Evolutionary conservation across 1,284 basidiomycete genomes (phyloP).

Genomic region (Cutaneotrichosporon curvatum): DNA sequence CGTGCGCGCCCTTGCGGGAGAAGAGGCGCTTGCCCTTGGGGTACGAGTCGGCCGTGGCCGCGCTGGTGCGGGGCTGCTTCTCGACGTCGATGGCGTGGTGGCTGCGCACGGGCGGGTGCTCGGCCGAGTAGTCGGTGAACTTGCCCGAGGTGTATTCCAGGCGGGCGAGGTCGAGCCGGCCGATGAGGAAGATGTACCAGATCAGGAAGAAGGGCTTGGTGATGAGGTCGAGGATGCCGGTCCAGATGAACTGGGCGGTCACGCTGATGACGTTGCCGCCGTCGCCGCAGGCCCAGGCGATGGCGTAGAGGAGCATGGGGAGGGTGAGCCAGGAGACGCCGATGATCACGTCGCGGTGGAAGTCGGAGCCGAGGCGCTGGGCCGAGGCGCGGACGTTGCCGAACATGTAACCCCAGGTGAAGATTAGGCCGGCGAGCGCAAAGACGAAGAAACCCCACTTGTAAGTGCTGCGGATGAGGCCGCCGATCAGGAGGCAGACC

Average conservation of each 20-base stretch:
- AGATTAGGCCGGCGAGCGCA: constrained; percentile 50
- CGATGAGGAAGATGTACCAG: constrained; percentile 21
- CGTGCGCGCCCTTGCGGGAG: constrained; percentile 4
- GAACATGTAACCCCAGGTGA: constrained; percentile 50
- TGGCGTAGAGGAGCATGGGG: constrained; percentile 53
- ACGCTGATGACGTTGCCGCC: constrained; percentile 45
- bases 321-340: constrained; percentile 41
- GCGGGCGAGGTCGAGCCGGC: constrained; percentile 29
- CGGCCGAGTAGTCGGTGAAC: constrained; percentile 6
- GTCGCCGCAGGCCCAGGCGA: constrained; percentile 47
- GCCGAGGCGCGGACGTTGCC: constrained; percentile 34
- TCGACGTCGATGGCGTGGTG: constrained; percentile 5
- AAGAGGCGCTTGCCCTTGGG: constrained; percentile 21
- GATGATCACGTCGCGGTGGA: constrained; percentile 44
- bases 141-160: constrained; percentile 26
- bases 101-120: background rate
- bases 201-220: constrained; percentile 47
- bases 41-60: background rate
- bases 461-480: constrained; percentile 51
- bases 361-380: constrained; percentile 29
- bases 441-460: constrained; percentile 53
- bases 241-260: constrained; percentile 51
- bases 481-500: constrained; percentile 53
- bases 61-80: constrained; percentile 2
- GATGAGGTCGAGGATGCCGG: constrained; percentile 57